A percentile compares a stretch with the other conserved stretches of the same genome.
phyloP scores from a whole-genome alignment of 2,329 filamentous ascomycete genomes.

The Drechmeria coniospora region DNA sequence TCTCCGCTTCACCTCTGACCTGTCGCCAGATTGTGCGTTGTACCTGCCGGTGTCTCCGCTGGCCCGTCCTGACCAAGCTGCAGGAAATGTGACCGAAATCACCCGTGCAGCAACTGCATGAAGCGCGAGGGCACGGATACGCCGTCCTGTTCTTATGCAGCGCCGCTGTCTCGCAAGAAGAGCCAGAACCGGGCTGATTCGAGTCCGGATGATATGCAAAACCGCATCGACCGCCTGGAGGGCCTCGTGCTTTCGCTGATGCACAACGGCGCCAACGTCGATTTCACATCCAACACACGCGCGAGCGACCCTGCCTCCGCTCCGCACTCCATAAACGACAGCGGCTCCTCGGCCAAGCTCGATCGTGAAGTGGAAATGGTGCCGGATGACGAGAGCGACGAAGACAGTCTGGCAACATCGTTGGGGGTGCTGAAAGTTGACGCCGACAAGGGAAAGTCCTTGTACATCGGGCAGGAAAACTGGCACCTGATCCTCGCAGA shows the following conservation, averaged over 20 bases:
- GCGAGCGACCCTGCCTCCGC: constrained; percentile 19
- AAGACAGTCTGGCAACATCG: constrained; percentile 53
- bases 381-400: constrained; percentile 50
- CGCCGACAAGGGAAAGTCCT: constrained; percentile 57
- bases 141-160: constrained; percentile 71
- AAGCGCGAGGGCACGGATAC: constrained; percentile 78
- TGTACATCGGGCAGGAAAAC: constrained; percentile 71
- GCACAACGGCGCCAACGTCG: constrained; percentile 57
- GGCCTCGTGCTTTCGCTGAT: constrained; percentile 83
- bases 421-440: constrained; percentile 76
- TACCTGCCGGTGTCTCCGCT: neutral
- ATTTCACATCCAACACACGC: constrained; percentile 18
- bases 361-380: constrained; percentile 43
- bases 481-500: constrained; percentile 70
- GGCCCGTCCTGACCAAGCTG: neutral
- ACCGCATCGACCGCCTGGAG: constrained; percentile 89
- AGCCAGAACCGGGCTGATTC: constrained; percentile 44
- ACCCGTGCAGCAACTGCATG: constrained; percentile 88
- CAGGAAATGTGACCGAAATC: constrained; percentile 83
- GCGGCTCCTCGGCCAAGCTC: constrained; percentile 29
- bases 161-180: constrained; percentile 57
- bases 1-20: constrained; percentile 4
- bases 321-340: constrained; percentile 24
- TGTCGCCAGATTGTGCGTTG: constrained; percentile 21
- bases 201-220: constrained; percentile 91